Evolutionary conservation across 1,284 basidiomycete genomes (phyloP), one percentile per base, ranked within the genome.

Genomic region (Blastosporella zonata): DNA sequence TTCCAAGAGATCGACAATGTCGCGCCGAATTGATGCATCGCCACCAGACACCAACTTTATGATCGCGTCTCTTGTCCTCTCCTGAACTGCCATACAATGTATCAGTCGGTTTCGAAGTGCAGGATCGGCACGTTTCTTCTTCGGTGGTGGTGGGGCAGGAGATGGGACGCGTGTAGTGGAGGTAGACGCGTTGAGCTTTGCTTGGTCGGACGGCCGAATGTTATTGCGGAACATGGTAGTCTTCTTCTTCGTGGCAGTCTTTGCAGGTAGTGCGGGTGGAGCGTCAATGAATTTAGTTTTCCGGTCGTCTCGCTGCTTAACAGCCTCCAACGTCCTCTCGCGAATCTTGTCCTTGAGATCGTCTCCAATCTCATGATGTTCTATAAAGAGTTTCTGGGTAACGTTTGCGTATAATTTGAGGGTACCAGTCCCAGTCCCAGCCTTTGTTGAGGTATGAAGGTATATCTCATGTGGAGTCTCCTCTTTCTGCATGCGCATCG

Each of bases 391-490:
- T 62, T 82, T 87, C 33, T 84, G 84, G 13, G 77, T 71, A 35
- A 90, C 77, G 56, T 79, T 81, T 50, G 84, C 87, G 56, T 82
- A 77, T n/a, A 83, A 76, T 61, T 83, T 86, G 55, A 90, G 75
- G 1, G 84, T 79, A 0, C 78, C 75, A 55, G 70, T 78, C 23
- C 76, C 78, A 63, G 80, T 81, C 23, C 76, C 78, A 63, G 80
- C 81, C 27, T 70, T 65, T 5, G 75, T 68, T n/a, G 76, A 73
- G 28, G 78, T 69, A 10, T 84, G 77, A 15, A 88, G 73, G 65
- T 86, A 90, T 36, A 90, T 73, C 55, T 90, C 87, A 57, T 87
- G 83, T 9, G 75, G 68, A 0, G 71, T 62, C 52, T 70, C 71
- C 63, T 87, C 87, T 47, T 70, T 69, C 43, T 66, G 63, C 3